A percentile compares a stretch with the other conserved stretches of the same genome.
These are phyloP conservation scores for Boletus barrowsii DNA, from an alignment of 768 basidiomycete genomes.

Conservation along the genomic window DNA sequence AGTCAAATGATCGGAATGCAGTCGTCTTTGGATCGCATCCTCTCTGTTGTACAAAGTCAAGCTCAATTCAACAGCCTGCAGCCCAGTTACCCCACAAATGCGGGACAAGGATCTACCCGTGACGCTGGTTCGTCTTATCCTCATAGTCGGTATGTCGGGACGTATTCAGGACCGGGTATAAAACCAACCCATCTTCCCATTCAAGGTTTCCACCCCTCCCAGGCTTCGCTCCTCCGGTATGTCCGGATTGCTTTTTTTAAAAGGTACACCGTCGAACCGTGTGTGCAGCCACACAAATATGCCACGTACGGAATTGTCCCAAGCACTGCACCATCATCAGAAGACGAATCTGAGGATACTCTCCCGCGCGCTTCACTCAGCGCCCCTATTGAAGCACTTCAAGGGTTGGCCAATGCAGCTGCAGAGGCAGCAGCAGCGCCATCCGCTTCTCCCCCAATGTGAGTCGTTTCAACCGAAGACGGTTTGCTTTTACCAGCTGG, in stretches of 20 bases:
- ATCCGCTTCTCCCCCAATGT: conserved; percentile 63
- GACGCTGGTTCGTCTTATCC: conserved; percentile 28
- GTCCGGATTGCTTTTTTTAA: conserved; percentile 22
- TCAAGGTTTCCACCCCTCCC: conserved; percentile 79
- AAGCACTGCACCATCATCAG: conserved; percentile 78
- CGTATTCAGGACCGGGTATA: conserved; percentile 18
- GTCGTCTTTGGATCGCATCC: conserved; percentile 80
- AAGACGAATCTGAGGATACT: conserved; percentile 90
- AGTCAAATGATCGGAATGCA: conserved; percentile 96
- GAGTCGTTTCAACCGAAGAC: not conserved
- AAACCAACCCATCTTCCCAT: conserved; percentile 31
- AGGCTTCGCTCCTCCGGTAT: conserved; percentile 86
- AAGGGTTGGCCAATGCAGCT: conserved; percentile 92
- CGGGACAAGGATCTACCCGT: conserved; percentile 21
- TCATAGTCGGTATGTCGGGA: conserved; percentile 32
- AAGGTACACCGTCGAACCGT: conserved; percentile 17
- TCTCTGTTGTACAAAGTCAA: conserved; percentile 57
- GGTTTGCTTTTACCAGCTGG: not conserved
- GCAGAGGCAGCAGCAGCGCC: conserved; percentile 87
- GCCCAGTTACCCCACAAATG: conserved; percentile 13
- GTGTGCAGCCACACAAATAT: conserved; percentile 76
- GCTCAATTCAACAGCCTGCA: conserved; percentile 33
- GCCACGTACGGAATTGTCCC: conserved; percentile 88
- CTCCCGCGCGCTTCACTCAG: conserved; percentile 80
- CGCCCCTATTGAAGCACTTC: conserved; percentile 91